Percentiles rank a stretch among this genome's conserved stretches.
Conservation (phyloP, 805 yeast species). For the Saccharomycopsis vini region DNA sequence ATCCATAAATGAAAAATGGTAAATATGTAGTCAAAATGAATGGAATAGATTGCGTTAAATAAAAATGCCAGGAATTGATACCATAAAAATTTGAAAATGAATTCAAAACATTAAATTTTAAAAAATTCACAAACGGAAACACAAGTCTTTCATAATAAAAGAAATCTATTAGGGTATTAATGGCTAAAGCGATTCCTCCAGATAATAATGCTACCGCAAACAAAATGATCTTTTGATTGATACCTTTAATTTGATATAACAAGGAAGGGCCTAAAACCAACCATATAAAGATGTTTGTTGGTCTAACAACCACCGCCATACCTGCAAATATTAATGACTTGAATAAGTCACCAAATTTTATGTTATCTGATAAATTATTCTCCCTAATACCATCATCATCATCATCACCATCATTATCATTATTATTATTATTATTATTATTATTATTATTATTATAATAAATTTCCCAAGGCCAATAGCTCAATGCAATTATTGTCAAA, state of each 20-base stretch:
- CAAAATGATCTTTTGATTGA: constrained; percentile 12
- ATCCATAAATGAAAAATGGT: constrained; percentile 50
- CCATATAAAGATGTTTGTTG: constrained; percentile 82
- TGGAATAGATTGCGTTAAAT: constrained; percentile 76
- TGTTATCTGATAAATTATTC: neutral
- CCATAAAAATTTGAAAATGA: constrained; percentile 82
- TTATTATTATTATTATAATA: neutral
- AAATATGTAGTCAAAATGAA: constrained; percentile 55
- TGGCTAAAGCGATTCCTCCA: constrained; percentile 24
- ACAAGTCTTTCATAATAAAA: constrained; percentile 47
- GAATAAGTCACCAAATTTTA: neutral
- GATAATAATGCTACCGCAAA: constrained; percentile 17
- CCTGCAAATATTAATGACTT: constrained; percentile 43
- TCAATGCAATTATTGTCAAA: constrained; percentile 56
- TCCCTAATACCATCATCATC: too few relatives aligned
- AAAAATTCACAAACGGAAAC: constrained; percentile 60
- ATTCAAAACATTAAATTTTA: constrained; percentile 68
- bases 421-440: neutral
- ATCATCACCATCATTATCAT: too few relatives aligned
- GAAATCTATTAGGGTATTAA: constrained; percentile 44
- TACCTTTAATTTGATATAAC: constrained; percentile 17
- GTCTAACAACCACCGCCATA: constrained; percentile 63
- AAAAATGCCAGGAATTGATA: constrained; percentile 74
- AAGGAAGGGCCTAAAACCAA: constrained; percentile 40
- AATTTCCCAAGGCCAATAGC: constrained; percentile 60